phyloP scores from a whole-genome alignment of 2,329 filamentous ascomycete genomes.

The Dichotomopilus funicola region DNA sequence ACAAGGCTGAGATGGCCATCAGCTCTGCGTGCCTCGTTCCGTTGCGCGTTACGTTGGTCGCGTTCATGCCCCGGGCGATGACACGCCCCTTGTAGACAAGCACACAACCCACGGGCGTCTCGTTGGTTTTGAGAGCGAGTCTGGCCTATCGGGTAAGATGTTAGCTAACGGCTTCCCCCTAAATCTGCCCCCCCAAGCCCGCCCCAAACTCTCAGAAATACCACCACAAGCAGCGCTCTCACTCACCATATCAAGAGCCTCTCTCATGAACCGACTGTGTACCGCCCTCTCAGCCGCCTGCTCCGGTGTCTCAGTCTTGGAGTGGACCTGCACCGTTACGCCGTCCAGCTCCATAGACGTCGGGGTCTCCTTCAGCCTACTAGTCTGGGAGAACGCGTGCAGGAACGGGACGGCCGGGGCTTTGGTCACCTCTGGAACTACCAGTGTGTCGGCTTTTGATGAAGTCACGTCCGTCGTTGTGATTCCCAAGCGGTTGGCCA shows the following conservation, averaged over 20 bases:
- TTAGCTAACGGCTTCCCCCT: background rate
- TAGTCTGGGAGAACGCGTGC: constrained; percentile 21
- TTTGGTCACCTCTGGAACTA: constrained; percentile 11
- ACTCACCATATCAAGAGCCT: constrained; percentile 77
- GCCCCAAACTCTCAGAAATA: no score
- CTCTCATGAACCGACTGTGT: constrained; percentile 65
- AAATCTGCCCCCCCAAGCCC: no score
- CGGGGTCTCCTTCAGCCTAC: constrained; percentile 18
- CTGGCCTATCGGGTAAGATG: constrained; percentile 55
- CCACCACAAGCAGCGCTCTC: background rate
- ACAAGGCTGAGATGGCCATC: constrained; percentile 63
- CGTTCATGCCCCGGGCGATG: constrained; percentile 91
- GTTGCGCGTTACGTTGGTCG: constrained; percentile 84
- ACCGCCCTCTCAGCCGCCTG: constrained; percentile 33
- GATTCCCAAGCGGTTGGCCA: no score
- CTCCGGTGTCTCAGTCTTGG: constrained; percentile 20
- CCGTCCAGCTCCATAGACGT: constrained; percentile 12
- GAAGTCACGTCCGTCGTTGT: no score
- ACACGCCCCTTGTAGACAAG: constrained; percentile 73
- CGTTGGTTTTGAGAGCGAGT: constrained; percentile 74
- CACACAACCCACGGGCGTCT: constrained; percentile 95
- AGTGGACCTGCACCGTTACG: constrained; percentile 9
- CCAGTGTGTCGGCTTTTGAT: background rate
- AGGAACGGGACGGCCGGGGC: constrained; percentile 15
- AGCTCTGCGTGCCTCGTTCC: constrained; percentile 95